phyloP scores from a whole-genome alignment of 2,329 filamentous ascomycete genomes.

The Ophiostoma sp. region DNA sequence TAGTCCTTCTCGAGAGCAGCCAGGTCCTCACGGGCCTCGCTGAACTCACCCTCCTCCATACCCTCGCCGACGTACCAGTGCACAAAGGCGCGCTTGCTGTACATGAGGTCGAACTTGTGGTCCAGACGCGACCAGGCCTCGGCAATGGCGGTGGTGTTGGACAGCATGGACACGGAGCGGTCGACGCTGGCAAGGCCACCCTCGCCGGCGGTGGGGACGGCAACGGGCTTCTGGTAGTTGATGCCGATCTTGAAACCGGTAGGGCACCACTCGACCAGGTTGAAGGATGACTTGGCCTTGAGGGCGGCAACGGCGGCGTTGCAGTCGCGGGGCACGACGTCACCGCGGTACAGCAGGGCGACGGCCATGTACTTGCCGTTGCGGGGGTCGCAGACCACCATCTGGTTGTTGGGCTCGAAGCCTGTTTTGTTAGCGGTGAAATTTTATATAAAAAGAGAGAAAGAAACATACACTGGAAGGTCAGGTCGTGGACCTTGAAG shows the following conservation, averaged over 20 bases:
- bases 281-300: conserved; percentile 67
- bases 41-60: conserved; percentile 91
- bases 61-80: conserved; percentile 83
- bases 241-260: conserved; percentile 72
- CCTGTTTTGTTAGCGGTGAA: conserved; percentile 39
- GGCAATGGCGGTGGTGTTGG: conserved; percentile 69
- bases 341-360: conserved; percentile 65
- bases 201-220: conserved; percentile 50
- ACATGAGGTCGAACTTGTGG: conserved; percentile 74
- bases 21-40: conserved; percentile 78
- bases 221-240: conserved; percentile 65
- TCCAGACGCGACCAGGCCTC: conserved; percentile 68
- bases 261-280: conserved; percentile 70
- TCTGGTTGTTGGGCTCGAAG: conserved; percentile 74
- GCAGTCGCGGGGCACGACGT: conserved; percentile 66
- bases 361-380: conserved; percentile 75
- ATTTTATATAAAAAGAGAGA: neutral
- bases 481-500: conserved; percentile 77
- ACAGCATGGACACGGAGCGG: conserved; percentile 63
- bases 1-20: conserved; percentile 83
- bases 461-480: conserved; percentile 60
- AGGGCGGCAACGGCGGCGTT: conserved; percentile 60
- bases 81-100: conserved; percentile 70
- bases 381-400: conserved; percentile 69
- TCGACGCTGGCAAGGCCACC: conserved; percentile 58